A percentile compares a stretch with the other conserved stretches of the same genome.
These are phyloP conservation scores for Eucommia ulmoides DNA, from an alignment of 257 asterid species.

Conservation along the genomic window DNA sequence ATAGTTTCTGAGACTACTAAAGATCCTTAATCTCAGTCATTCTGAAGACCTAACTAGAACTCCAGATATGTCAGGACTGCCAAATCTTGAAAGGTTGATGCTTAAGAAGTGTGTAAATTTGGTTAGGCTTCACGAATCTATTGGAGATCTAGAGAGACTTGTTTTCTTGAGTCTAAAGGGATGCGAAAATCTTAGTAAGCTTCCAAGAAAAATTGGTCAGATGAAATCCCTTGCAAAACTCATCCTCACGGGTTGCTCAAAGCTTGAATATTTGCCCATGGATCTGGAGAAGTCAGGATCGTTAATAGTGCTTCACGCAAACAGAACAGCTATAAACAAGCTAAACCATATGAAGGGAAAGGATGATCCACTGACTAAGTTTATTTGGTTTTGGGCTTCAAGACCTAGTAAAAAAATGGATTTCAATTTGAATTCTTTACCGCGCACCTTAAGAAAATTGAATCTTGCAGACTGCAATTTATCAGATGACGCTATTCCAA, in stretches of 20 bases:
- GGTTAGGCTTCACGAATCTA: slow-evolving; percentile 3
- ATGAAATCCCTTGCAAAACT: slow-evolving; percentile 8
- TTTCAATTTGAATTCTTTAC: slow-evolving; percentile 6
- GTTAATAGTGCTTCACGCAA: slow-evolving; percentile 8
- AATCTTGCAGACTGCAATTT: slow-evolving; percentile 12
- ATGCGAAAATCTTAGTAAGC: slow-evolving; percentile 5
- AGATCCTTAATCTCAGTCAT: too few relatives aligned
- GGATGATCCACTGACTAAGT: not conserved
- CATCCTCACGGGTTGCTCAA: slow-evolving; percentile 12
- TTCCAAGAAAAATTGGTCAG: slow-evolving; percentile 7
- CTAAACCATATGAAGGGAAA: not conserved
- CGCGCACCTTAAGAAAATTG: slow-evolving; percentile 6
- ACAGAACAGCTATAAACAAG: slow-evolving; percentile 8
- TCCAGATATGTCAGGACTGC: slow-evolving; percentile 5
- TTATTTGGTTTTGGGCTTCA: slow-evolving; percentile 3
- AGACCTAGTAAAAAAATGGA: slow-evolving; percentile 6
- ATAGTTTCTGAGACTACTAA: too few relatives aligned
- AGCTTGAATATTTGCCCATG: slow-evolving; percentile 6
- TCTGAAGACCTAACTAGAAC: too few relatives aligned
- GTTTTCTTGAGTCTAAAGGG: not conserved
- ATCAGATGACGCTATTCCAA: slow-evolving; percentile 7
- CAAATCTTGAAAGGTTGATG: too few relatives aligned
- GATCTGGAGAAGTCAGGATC: slow-evolving; percentile 7
- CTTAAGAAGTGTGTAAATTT: slow-evolving; percentile 6
- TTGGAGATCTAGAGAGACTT: slow-evolving; percentile 4